Percentiles rank a stretch among this genome's conserved stretches.
Evolutionary conservation across 2,329 filamentous ascomycete genomes (phyloP).

Genomic region (Colletotrichum orchidophilum): DNA sequence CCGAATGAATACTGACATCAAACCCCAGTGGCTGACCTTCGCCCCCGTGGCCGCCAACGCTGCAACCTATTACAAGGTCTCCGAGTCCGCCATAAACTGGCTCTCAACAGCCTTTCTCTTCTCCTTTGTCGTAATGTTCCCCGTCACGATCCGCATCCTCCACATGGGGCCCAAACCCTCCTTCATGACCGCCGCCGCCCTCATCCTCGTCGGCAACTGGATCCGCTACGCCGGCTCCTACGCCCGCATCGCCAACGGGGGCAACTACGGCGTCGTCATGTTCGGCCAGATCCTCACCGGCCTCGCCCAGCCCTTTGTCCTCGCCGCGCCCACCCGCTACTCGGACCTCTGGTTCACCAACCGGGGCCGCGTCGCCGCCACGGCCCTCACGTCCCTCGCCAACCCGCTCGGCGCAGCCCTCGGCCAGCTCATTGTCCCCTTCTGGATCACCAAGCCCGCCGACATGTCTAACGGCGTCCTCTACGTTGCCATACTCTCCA

Average conservation of each 20-base stretch:
- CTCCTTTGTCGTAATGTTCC: constrained; percentile 78
- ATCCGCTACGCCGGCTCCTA: constrained; percentile 80
- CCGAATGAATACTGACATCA: not conserved
- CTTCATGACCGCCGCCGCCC: constrained; percentile 76
- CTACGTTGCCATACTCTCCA: constrained; percentile 81
- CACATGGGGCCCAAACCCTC: constrained; percentile 83
- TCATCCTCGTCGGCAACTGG: constrained; percentile 90
- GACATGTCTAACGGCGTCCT: constrained; percentile 86
- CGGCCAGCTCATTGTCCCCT: constrained; percentile 86
- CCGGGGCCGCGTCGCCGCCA: constrained; percentile 84
- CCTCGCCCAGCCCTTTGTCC: constrained; percentile 89
- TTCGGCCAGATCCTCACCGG: constrained; percentile 92
- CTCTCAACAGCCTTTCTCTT: constrained; percentile 89
- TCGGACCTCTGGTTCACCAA: constrained; percentile 96
- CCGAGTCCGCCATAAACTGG: constrained; percentile 88
- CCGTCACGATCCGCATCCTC: constrained; percentile 78
- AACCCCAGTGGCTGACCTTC: constrained; percentile 85
- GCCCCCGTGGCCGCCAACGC: constrained; percentile 81
- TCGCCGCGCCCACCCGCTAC: constrained; percentile 89
- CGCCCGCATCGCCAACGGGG: constrained; percentile 53
- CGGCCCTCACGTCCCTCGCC: constrained; percentile 83
- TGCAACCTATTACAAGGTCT: constrained; percentile 78
- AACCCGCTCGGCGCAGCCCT: constrained; percentile 92
- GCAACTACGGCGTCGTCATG: constrained; percentile 81
- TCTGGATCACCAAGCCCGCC: constrained; percentile 70